Base-by-base conservation (phyloP, 305 asterid genomes). In the Solanum hybrid region DNA sequence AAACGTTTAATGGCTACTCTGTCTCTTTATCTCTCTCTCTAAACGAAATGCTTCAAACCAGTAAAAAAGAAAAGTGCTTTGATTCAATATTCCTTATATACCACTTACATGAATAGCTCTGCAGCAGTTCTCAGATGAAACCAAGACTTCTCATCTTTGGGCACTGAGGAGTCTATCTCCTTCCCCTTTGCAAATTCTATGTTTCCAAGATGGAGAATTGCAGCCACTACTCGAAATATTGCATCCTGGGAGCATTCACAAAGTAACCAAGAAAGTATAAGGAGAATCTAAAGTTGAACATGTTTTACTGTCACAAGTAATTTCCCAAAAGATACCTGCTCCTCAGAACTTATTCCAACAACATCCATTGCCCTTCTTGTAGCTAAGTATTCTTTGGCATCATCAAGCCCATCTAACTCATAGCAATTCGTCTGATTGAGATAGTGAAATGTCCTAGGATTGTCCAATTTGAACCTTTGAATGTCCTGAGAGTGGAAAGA, bases 281-380 rank as follows among this genome's bases (percentile, higher is more conserved):
- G 88, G 76, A 33, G 67, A 57, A 33, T 85, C n/a, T 12, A 33
- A n/a, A 85, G 28, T 57, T 85, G 31, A 57, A 22, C 33, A 57
- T 85, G 40, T 57, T 57, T 51, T 6, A 85, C 76, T 22, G 42
- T 57, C 76, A 85, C 39, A 20, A 11, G 14, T 24, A 88, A 76
- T 12, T 51, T 83, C 73, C 78, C 61, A 22, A 46, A 26, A 46
- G 83, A 78, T 93, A 97, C 99, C 99, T 98, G 99, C 87, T 98
- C 99, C 89, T 94, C 95, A 61, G 91, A 89, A 92, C 96, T 95
- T 88, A 98, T 98, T 94, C 99, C 99, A 88, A 98, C 99, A 82
- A 97, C 93, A 90, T 98, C 99, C 99, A 98, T 98, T 64, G 99
- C 99, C 92, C 92, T 95, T 93, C 99, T 97, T 74, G 99, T 98